Evolutionary conservation across 305 asterid species (phyloP).

Genomic region (Striga hermonthica): DNA sequence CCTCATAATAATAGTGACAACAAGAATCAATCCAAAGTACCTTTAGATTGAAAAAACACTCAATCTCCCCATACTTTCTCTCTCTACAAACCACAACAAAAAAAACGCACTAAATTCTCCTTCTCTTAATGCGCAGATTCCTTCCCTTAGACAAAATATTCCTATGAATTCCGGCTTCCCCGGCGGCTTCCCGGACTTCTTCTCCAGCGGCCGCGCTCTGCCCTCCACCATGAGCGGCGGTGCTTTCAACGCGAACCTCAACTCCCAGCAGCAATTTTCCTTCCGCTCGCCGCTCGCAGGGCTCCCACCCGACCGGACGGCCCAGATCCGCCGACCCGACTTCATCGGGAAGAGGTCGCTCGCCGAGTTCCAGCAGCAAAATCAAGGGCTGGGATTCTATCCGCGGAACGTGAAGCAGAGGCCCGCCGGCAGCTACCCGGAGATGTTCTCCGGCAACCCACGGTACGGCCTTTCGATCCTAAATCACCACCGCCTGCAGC

Average conservation of each 20-base stretch:
- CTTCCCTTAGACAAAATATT: not conserved
- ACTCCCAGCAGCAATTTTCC: conserved; percentile 36
- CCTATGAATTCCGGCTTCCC: conserved; percentile 61
- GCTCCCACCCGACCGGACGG: conserved; percentile 43
- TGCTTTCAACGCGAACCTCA: conserved; percentile 23
- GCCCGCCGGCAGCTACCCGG: conserved; percentile 36
- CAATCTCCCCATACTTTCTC: not conserved
- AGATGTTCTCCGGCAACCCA: not conserved
- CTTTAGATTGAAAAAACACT: conserved; percentile 32
- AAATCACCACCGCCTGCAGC: conserved; percentile 47
- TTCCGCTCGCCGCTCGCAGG: conserved; percentile 58
- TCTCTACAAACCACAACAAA: not conserved
- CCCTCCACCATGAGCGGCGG: conserved; percentile 36
- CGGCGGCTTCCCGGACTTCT: conserved; percentile 59
- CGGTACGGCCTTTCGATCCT: conserved; percentile 40
- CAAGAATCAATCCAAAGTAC: conserved; percentile 43
- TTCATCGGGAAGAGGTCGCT: conserved; percentile 65
- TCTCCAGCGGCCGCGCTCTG: conserved; percentile 42
- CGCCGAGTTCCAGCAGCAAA: conserved; percentile 58
- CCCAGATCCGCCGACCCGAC: conserved; percentile 53
- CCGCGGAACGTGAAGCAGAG: conserved; percentile 67
- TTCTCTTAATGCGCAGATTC: not conserved
- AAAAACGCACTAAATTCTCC: conserved; percentile 20
- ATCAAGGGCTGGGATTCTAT: conserved; percentile 49
- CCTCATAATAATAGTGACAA: conserved; percentile 26